Evolutionary conservation across 2,329 filamentous ascomycete genomes (phyloP).

Genomic region (Beauveria sp.): DNA sequence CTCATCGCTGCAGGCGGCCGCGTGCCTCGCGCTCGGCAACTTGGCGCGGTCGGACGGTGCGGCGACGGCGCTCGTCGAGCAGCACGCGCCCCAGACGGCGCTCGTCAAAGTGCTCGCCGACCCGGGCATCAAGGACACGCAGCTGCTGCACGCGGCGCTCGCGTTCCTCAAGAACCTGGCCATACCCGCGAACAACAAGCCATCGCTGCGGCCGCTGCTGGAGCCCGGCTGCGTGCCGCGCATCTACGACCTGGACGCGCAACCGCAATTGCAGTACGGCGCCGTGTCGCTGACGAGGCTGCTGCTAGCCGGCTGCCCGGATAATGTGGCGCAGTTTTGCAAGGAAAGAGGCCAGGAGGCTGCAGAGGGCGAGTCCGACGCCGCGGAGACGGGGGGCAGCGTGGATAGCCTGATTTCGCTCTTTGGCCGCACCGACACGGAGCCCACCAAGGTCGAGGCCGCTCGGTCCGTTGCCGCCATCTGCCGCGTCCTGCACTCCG

Average conservation of each 20-base stretch:
- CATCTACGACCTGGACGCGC: constrained; percentile 44
- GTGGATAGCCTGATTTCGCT: constrained; percentile 30
- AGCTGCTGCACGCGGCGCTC: constrained; percentile 49
- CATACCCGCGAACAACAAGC: constrained; percentile 49
- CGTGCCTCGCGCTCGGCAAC: constrained; percentile 55
- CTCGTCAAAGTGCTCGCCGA: constrained; percentile 39
- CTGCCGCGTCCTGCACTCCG: constrained; percentile 47
- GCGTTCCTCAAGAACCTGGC: constrained; percentile 59
- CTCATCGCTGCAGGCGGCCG: constrained; percentile 42
- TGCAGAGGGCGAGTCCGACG: background rate
- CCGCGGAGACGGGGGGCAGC: constrained; percentile 21
- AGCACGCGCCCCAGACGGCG: constrained; percentile 31
- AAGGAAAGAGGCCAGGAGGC: background rate
- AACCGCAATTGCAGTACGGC: constrained; percentile 51
- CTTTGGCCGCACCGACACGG: constrained; percentile 31
- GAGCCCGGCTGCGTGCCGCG: constrained; percentile 39
- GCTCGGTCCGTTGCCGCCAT: constrained; percentile 45
- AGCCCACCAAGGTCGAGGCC: constrained; percentile 53
- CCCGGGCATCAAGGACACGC: constrained; percentile 32
- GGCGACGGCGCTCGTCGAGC: constrained; percentile 41
- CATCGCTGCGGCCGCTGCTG: constrained; percentile 40
- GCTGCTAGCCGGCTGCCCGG: constrained; percentile 43
- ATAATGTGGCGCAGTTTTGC: constrained; percentile 45
- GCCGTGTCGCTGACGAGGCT: constrained; percentile 51
- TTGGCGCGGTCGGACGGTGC: constrained; percentile 50